Evolutionary conservation across 2,329 filamentous ascomycete genomes (phyloP), one percentile per base, ranked within the genome.

Genomic region (Fusarium torulosum): DNA sequence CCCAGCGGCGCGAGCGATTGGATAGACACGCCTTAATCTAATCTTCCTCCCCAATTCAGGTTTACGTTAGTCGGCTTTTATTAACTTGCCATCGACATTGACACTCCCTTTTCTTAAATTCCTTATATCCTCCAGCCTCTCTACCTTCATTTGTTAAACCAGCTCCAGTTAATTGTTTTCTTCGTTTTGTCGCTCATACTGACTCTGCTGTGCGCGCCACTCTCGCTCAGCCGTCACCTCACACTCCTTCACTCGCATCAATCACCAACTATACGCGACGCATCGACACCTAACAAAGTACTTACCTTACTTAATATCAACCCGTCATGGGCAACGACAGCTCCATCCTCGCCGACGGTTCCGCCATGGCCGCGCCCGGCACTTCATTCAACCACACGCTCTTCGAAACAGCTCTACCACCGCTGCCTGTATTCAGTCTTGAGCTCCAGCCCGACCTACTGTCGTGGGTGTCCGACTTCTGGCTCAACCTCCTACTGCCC

Each of bases 391-490:
- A 88, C 76, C 77, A 82, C 57, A 85, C 85, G 19, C 77, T 86
- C 69, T 84, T 84, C 79, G 88, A 89, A 74, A 75, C 77, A 54
- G 70, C 75, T 45, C 86, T 98, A 53, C 94, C 95, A 71, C 92
- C 94, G 52, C 89, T 98, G 43, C 95, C 96, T 47, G 80, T 86
- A n/a, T 97, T 96, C 82, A 88, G 88, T 23, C 82, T 96, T 57
- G 83, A 83, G 67, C 88, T 89, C 10, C 88, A 91, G 44, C 85
- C 89, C 64, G 88, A 93, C 57, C 83, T 97, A 55, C 78, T 97
- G 61, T 82, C 92, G 41, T 91, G 90, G 79, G 85, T 97, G 19
- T 88, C 94, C 60, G 96, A 99, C 81, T 90, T 91, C 75, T 89
- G 91, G 79, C 82, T 97, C 27, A 88, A 91, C 44, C 84, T 96